Evolutionary conservation across 1,284 basidiomycete genomes (phyloP), one percentile per base, ranked within the genome.

Genomic region (Malassezia vespertilionis): DNA sequence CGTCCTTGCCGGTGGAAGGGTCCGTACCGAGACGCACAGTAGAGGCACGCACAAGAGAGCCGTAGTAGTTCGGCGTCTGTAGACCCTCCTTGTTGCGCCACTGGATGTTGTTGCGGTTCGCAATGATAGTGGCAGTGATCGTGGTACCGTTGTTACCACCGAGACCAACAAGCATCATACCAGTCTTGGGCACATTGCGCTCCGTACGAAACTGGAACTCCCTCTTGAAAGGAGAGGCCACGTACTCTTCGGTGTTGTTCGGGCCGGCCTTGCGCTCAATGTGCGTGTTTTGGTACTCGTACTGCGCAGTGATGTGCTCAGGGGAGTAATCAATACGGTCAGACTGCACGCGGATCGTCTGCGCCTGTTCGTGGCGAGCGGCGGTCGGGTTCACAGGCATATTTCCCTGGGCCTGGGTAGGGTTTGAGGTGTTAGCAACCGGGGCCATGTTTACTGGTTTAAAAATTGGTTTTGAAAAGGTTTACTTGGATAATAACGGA

Each of bases 91-190:
- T 95, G 75, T 88, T 97, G 75, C 82, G 80, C 91, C 91, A 97
- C 56, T 79, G 76, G 73, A 97, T 87, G 74, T 86, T 82, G 77
- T 96, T 84, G 61, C 82, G 82, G 78, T 97, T 97, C 69, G 93
- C 91, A 63, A 96, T 80, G 71, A 96, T 82, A 58, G 89, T 93
- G 22, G 93, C 90, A 59, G 83, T 83, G 51, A 96, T 80, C 35
- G 91, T 97, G 46, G 86, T 82, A 52, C 91, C 91, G 71, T 97
- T 97, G 80, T 97, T 97, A 53, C 91, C 91, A 58, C 91, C 91
- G 58, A 90, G 75, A 57, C 91, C 91, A 67, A 96, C 83, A 78
- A 97, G 83, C 84, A 97, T 86, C 59, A 96, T 78, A 52, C 91
- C 91, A 72, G 89, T 93, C 77, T 84, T 90, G 61, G 82, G 79